Base-by-base conservation (phyloP, 2,329 filamentous ascomycete species). In the Monilinia fructicola region DNA sequence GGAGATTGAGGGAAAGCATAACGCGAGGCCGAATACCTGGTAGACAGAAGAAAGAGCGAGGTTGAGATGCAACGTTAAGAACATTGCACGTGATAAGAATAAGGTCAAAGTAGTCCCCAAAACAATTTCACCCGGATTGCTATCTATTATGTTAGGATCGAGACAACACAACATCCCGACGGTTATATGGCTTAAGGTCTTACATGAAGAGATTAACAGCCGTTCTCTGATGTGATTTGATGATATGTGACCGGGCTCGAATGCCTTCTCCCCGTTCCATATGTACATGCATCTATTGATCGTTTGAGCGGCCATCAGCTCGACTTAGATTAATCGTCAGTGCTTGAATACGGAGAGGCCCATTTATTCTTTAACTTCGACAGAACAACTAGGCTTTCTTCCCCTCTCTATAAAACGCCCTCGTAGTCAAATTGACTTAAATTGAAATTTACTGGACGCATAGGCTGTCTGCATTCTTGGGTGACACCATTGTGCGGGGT, bases 391-490 rank as follows among this genome's bases (percentile, higher is more conserved):
- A 26, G 18, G 31, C 44, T 26, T n/a, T 12, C n/a, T 12, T 50
- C 3, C 14, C 0, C 3, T 2, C 14, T 26, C 10, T 21, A 6
- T 40, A 16, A 18, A 40, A 4, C 26, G 14, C 18, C n/a, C 58
- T 61, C 3, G n/a, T 6, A 50, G 44, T 38, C 44, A 50, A 14
- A 18, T 61, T 50, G 31, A 7, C 31, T 50, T 21, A 6, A 35
- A 38, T 26, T n/a, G 50, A 28, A 50, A 14, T 26, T 7, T 21
- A 61, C 14, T 60, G 58, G 50, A 4, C n/a, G 44, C 18, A 26
- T 61, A 61, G 58, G 55, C 40, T 58, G 26, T 50, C 44, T 61
- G 58, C 58, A 61, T 61, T 38, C 9, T 40, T 61, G 58, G 26
- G 58, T 61, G 40, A 61, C 58, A 23, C n/a, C 58, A 40, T n/a